Conservation (phyloP, 2,329 filamentous ascomycete genomes). For the Karstenula rhodostoma region DNA sequence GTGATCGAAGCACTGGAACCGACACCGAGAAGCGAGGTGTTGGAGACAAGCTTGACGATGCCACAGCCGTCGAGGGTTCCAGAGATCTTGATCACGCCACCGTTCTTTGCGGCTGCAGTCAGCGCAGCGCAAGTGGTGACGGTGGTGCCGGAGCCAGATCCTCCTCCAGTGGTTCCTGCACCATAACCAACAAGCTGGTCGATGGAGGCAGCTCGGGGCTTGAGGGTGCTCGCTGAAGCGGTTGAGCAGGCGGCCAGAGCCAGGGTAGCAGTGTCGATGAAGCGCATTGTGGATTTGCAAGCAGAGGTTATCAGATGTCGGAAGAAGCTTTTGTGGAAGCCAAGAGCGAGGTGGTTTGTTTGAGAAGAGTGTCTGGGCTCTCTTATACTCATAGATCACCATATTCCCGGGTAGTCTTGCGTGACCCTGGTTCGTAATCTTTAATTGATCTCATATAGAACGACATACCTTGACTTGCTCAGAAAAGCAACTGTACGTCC, state of each 20-base stretch:
- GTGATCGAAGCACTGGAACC: slow-evolving; percentile 51
- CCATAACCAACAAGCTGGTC: slow-evolving; percentile 55
- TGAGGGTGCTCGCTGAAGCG: slow-evolving; percentile 31
- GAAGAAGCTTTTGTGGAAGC: background rate
- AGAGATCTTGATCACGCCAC: slow-evolving; percentile 45
- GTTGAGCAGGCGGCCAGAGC: slow-evolving; percentile 38
- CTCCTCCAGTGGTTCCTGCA: slow-evolving; percentile 64
- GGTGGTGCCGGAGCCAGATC: slow-evolving; percentile 63
- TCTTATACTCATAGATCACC: slow-evolving; percentile 4
- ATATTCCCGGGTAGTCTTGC: background rate
- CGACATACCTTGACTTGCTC: background rate
- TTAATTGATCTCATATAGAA: slow-evolving; percentile 8
- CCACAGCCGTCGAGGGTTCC: slow-evolving; percentile 42
- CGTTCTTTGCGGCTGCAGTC: slow-evolving; percentile 56
- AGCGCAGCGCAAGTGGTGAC: slow-evolving; percentile 62
- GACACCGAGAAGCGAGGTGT: slow-evolving; percentile 50
- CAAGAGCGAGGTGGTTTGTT: background rate
- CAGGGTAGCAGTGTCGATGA: slow-evolving; percentile 33
- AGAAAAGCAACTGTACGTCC: background rate
- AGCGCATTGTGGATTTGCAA: slow-evolving; percentile 32
- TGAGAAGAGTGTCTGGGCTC: too few species aligned
- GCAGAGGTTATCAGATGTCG: background rate
- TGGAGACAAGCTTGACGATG: slow-evolving; percentile 34
- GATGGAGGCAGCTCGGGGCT: slow-evolving; percentile 38
- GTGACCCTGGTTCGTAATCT: background rate